A percentile compares a stretch with the other conserved stretches of the same genome.
Evolutionary conservation across 345 rosid genomes (phyloP).

Genomic region (Melaleuca quinquenervia): DNA sequence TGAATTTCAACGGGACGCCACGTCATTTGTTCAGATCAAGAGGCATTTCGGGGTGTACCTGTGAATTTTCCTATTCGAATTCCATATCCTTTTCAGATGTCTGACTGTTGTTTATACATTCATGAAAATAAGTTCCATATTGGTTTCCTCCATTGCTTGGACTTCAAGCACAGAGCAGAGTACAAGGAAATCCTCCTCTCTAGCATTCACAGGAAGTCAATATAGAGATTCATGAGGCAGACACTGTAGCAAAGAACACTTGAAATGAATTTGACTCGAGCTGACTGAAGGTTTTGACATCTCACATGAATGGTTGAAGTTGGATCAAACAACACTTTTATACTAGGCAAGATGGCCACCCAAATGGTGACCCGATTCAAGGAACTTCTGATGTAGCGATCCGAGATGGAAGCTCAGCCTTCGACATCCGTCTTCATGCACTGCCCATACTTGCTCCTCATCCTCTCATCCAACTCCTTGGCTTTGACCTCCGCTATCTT

Average conservation of each 20-base stretch:
- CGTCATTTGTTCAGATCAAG: background rate
- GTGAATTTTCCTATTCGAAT: background rate
- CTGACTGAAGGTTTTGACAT: background rate
- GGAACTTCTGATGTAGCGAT: background rate
- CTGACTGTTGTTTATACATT: background rate
- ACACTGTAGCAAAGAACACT: background rate
- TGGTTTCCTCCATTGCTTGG: background rate
- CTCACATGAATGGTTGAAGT: background rate
- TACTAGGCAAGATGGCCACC: slow-evolving; percentile 12
- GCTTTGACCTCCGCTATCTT: slow-evolving; percentile 24
- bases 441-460: slow-evolving; percentile 25
- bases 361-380: slow-evolving; percentile 14
- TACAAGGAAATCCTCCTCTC: background rate
- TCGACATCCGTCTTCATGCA: slow-evolving; percentile 50
- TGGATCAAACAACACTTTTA: background rate
- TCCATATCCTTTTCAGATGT: background rate
- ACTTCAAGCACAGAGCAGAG: background rate
- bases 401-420: slow-evolving; percentile 12
- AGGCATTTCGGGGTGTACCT: background rate
- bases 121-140: background rate
- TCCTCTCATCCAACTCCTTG: slow-evolving; percentile 27
- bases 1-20: background rate
- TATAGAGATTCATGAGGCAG: background rate
- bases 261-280: background rate
- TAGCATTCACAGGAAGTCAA: background rate